Percentiles rank a stretch among this genome's conserved stretches.
Evolutionary conservation across 768 basidiomycete genomes (phyloP).

Genomic region (Mycena sanguinolenta): DNA sequence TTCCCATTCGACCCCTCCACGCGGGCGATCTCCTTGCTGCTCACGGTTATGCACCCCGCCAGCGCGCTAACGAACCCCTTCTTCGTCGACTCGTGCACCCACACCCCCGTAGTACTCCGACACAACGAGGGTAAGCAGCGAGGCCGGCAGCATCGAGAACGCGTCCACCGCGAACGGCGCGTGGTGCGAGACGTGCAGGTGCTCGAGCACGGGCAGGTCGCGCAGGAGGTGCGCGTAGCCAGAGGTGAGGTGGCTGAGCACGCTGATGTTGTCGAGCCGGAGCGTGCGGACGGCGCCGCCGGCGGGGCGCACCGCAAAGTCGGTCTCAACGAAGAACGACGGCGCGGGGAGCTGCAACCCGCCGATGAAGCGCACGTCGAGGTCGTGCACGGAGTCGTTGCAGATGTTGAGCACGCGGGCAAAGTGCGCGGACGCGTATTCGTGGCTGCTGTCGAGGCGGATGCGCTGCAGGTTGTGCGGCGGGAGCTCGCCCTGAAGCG

Average conservation of each 20-base stretch:
- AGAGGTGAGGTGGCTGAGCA: conserved; percentile 41
- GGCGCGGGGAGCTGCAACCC: conserved; percentile 44
- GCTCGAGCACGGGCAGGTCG: conserved; percentile 39
- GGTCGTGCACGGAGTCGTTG: conserved; percentile 37
- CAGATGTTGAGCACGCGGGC: conserved; percentile 41
- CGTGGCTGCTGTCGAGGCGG: conserved; percentile 46
- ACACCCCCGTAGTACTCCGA: conserved; percentile 43
- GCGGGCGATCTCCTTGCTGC: conserved; percentile 25
- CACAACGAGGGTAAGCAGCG: conserved; percentile 34
- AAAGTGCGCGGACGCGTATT: conserved; percentile 42
- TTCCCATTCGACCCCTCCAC: conserved; percentile 29
- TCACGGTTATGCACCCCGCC: conserved; percentile 31
- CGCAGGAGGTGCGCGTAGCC: conserved; percentile 42
- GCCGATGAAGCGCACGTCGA: conserved; percentile 48
- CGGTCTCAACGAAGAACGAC: conserved; percentile 31
- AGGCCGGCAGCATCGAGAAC: conserved; percentile 41
- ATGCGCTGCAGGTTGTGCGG: conserved; percentile 42
- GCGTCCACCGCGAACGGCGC: conserved; percentile 40
- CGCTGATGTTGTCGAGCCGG: conserved; percentile 46
- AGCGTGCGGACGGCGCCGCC: conserved; percentile 38
- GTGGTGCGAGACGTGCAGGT: conserved; percentile 46
- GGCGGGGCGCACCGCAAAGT: conserved; percentile 5
- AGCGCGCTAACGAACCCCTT: conserved; percentile 35
- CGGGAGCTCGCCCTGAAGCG: conserved; percentile 38
- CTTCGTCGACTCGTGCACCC: conserved; percentile 35